Evolutionary conservation across 164 flowering plant species (phyloP).

Genomic region (Nymphaea colorata): DNA sequence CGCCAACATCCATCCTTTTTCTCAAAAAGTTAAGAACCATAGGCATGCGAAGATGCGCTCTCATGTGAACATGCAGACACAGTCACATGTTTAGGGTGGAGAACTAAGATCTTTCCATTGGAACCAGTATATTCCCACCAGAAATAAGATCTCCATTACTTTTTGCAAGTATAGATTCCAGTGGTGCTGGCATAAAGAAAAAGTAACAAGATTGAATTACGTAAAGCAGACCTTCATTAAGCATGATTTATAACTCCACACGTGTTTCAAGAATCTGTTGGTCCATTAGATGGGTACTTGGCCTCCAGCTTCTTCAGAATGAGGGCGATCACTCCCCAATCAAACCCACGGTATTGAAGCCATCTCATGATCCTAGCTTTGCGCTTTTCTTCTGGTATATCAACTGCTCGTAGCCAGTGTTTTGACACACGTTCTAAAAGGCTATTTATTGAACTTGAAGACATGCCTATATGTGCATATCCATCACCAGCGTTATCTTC

Average conservation of each 20-base stretch:
- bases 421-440: conserved; percentile 59
- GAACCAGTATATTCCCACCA: too few relatives aligned
- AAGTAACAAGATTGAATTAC: too few relatives aligned
- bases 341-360: conserved; percentile 89
- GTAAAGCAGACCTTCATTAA: too few relatives aligned
- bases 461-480: conserved; percentile 34
- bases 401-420: conserved; percentile 57
- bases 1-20: too few relatives aligned
- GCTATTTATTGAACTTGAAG: conserved; percentile 44
- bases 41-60: too few relatives aligned
- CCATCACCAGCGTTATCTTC: conserved; percentile 24
- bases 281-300: conserved; percentile 13
- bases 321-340: conserved; percentile 45
- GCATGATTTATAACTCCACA: background rate
- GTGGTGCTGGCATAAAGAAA: too few relatives aligned
- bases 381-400: conserved; percentile 42
- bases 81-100: too few relatives aligned
- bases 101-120: too few relatives aligned
- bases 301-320: conserved; percentile 59
- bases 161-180: too few relatives aligned
- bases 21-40: too few relatives aligned
- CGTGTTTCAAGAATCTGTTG: background rate
- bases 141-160: too few relatives aligned
- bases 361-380: conserved; percentile 65
- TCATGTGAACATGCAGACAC: too few relatives aligned